These are phyloP conservation scores for Populus alba DNA, from an alignment of 345 rosid genomes.

Conservation along the genomic window DNA sequence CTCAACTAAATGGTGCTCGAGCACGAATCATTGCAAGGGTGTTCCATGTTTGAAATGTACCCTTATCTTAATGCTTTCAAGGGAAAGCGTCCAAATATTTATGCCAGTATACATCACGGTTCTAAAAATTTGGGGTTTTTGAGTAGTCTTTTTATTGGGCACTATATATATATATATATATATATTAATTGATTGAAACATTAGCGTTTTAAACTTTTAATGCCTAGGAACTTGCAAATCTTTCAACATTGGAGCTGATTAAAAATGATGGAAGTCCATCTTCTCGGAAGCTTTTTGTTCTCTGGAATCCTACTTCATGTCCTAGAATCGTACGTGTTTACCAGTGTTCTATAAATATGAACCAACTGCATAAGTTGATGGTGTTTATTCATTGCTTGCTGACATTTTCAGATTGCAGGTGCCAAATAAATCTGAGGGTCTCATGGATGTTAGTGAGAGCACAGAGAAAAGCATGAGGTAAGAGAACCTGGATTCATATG, in stretches of 20 bases:
- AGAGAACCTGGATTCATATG: not conserved
- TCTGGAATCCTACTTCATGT: slow-evolving; percentile 67
- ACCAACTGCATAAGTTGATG: not conserved
- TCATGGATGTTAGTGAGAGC: slow-evolving; percentile 24
- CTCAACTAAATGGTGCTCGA: not conserved
- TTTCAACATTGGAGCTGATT: slow-evolving; percentile 71
- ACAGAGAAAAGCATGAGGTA: slow-evolving; percentile 47
- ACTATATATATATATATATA: too few relatives aligned
- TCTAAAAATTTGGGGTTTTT: slow-evolving; percentile 1
- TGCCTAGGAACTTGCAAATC: slow-evolving; percentile 87
- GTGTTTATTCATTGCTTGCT: slow-evolving; percentile 19
- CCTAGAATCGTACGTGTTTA: slow-evolving; percentile 39
- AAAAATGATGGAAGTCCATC: slow-evolving; percentile 90
- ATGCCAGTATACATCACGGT: slow-evolving; percentile 5
- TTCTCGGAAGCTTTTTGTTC: slow-evolving; percentile 67
- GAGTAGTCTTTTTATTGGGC: not conserved
- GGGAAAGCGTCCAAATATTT: not conserved
- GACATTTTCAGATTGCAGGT: slow-evolving; percentile 43
- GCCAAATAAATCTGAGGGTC: slow-evolving; percentile 26
- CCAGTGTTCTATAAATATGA: not conserved
- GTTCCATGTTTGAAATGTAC: not conserved
- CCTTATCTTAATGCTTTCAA: not conserved
- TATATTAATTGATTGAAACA: slow-evolving; percentile 4
- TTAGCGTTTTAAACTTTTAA: slow-evolving; percentile 7
- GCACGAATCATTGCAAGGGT: not conserved